Percentiles rank a stretch among this genome's conserved stretches.
phyloP scores from a whole-genome alignment of 371 early-diverging fungal species.

The Chytridium lagenaria region DNA sequence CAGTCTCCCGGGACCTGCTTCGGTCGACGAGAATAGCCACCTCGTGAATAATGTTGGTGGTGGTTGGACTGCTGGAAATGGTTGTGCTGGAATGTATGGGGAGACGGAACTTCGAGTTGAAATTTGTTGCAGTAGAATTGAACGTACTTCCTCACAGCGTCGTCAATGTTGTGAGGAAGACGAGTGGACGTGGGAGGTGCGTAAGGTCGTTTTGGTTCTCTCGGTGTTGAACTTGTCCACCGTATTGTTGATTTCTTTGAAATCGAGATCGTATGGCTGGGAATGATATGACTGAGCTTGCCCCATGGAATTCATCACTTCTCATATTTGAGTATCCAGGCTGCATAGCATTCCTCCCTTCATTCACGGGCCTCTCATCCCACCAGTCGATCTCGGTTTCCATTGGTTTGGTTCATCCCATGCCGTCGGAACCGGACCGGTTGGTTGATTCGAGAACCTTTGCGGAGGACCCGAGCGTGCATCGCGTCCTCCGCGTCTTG shows the following conservation, averaged over 20 bases:
- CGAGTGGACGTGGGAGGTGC: background rate
- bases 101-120: slow-evolving; percentile 32
- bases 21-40: slow-evolving; percentile 9
- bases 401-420: background rate
- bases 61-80: background rate
- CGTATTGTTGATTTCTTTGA: background rate
- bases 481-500: background rate
- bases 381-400: slow-evolving; percentile 12
- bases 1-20: slow-evolving; percentile 29
- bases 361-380: slow-evolving; percentile 12
- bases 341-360: too few relatives aligned
- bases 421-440: background rate
- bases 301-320: too few relatives aligned
- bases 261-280: background rate
- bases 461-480: slow-evolving; percentile 10
- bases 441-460: background rate
- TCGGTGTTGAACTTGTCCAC: too few relatives aligned
- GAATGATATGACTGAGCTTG: background rate
- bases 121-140: slow-evolving; percentile 35
- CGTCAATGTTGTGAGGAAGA: slow-evolving; percentile 16
- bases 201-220: too few relatives aligned
- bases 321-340: too few relatives aligned
- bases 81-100: slow-evolving; percentile 3
- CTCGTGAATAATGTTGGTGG: background rate
- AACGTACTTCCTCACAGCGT: slow-evolving; percentile 37